Conservation (phyloP, 352 stramenopile genomes). For the Peronospora destructor region DNA sequence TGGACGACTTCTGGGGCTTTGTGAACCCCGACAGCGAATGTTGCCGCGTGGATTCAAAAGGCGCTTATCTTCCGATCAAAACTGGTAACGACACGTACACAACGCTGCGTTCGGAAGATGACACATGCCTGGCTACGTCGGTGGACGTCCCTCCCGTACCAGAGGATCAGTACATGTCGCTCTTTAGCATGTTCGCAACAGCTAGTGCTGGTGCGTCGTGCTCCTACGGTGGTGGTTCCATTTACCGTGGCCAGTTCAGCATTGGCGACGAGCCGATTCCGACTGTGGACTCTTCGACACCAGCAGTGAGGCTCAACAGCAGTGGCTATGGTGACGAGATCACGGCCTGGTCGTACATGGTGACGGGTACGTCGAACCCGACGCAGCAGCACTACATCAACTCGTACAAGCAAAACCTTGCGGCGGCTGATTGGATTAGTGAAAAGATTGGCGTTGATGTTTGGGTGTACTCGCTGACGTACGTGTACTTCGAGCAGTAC, state of each 20-base stretch:
- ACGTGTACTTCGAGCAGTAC: constrained; percentile 66
- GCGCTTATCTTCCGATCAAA: constrained; percentile 43
- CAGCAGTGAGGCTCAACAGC: constrained; percentile 45
- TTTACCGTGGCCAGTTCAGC: constrained; percentile 56
- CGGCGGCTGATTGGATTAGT: constrained; percentile 46
- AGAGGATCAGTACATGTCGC: constrained; percentile 50
- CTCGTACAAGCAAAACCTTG: constrained; percentile 51
- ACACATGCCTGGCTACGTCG: constrained; percentile 36
- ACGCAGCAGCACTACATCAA: constrained; percentile 53
- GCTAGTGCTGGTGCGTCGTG: constrained; percentile 53
- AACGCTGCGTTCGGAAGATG: constrained; percentile 23
- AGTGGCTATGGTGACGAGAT: constrained; percentile 42
- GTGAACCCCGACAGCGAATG: constrained; percentile 53
- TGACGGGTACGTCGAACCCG: constrained; percentile 44
- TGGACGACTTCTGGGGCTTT: constrained; percentile 65
- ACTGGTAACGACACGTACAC: constrained; percentile 43
- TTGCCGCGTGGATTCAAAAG: constrained; percentile 42
- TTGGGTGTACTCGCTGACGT: constrained; percentile 53
- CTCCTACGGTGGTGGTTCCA: constrained; percentile 62
- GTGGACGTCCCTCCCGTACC: constrained; percentile 40
- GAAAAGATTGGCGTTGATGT: constrained; percentile 50
- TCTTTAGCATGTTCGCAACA: constrained; percentile 68
- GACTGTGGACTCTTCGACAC: constrained; percentile 34
- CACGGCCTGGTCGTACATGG: constrained; percentile 64
- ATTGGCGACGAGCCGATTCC: constrained; percentile 50